Evolutionary conservation across 1,284 basidiomycete genomes (phyloP).

Genomic region (Cryptococcus sp.): DNA sequence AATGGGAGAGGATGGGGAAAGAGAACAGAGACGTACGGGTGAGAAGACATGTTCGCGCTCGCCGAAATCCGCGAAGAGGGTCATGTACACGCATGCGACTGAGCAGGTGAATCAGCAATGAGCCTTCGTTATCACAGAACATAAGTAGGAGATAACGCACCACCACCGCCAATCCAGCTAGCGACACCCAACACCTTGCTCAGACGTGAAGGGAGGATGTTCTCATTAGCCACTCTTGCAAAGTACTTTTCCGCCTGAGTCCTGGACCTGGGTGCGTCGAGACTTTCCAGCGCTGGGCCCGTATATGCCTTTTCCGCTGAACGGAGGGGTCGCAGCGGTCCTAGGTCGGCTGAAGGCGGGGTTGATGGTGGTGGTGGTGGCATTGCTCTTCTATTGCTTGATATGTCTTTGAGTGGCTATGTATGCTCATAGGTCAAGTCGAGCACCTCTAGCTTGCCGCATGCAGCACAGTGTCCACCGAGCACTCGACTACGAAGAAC

Average conservation of each 20-base stretch:
- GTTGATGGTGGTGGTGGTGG: no score
- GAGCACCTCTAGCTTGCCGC: no score
- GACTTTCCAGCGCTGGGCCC: constrained; percentile 18
- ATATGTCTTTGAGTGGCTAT: no score
- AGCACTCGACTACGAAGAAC: no score
- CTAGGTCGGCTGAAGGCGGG: neutral
- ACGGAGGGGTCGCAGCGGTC: neutral
- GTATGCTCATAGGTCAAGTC: no score
- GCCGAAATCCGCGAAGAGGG: constrained; percentile 49
- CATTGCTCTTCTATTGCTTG: no score
- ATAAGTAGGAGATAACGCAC: neutral
- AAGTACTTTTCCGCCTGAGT: constrained; percentile 38
- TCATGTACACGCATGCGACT: constrained; percentile 48
- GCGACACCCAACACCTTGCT: constrained; percentile 34
- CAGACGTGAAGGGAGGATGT: constrained; percentile 24
- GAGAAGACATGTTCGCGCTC: constrained; percentile 49
- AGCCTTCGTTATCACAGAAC: neutral
- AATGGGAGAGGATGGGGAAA: no score
- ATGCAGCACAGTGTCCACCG: no score
- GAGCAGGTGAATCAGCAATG: neutral
- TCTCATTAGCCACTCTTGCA: constrained; percentile 30
- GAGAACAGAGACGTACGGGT: constrained; percentile 35
- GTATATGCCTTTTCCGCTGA: constrained; percentile 23
- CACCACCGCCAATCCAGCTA: constrained; percentile 33
- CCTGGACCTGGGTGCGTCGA: constrained; percentile 20